A percentile compares a stretch with the other conserved stretches of the same genome.
phyloP scores from a whole-genome alignment of 257 asterid species.

The Penstemon eatonii region DNA sequence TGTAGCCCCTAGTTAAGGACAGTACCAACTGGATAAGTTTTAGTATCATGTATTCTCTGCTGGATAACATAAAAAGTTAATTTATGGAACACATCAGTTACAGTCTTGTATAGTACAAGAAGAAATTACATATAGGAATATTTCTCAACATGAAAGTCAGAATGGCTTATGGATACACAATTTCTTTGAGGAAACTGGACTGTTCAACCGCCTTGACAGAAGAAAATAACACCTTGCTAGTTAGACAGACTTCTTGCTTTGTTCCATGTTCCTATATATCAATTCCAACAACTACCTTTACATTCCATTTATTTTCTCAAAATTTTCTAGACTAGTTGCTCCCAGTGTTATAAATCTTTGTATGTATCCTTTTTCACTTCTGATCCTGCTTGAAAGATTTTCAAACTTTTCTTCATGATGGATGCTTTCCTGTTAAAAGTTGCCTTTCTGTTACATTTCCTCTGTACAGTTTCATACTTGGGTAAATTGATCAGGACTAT shows the following conservation, averaged over 20 bases:
- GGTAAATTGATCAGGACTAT: not conserved
- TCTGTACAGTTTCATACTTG: not conserved
- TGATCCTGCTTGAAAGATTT: conserved; percentile 14
- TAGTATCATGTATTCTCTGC: not conserved
- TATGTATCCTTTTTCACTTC: conserved; percentile 4
- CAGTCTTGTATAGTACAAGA: not conserved
- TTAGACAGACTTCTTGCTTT: conserved; percentile 14
- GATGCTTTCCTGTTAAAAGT: conserved; percentile 7
- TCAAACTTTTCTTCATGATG: conserved; percentile 20
- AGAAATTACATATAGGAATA: not conserved
- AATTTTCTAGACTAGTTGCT: not conserved
- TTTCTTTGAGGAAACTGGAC: too few relatives aligned
- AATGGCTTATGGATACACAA: conserved; percentile 12
- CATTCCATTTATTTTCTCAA: not conserved
- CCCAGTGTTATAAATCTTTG: not conserved
- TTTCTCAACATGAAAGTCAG: conserved; percentile 7
- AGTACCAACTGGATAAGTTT: not conserved
- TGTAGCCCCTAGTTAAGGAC: too few relatives aligned
- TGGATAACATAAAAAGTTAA: not conserved
- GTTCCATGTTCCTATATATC: not conserved
- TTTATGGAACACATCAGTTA: not conserved
- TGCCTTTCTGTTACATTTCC: not conserved
- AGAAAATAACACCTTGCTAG: conserved; percentile 6
- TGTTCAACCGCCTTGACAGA: conserved; percentile 12
- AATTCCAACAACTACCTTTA: not conserved